phyloP scores from a whole-genome alignment of 164 flowering plant species.

The Saururus chinensis region DNA sequence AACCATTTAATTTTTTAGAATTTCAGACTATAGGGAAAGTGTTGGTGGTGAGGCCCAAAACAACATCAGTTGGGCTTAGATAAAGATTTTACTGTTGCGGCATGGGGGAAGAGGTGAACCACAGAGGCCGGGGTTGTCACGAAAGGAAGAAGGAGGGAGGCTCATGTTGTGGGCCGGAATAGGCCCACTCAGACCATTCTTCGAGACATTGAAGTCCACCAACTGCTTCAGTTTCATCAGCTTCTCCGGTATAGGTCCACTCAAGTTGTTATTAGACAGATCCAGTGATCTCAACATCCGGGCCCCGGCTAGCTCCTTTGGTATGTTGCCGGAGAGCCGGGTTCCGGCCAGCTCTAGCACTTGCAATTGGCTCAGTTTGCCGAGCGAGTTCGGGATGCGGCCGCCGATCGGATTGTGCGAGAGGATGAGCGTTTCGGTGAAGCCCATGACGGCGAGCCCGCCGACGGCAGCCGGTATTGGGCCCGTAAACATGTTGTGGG shows the following conservation, averaged over 20 bases:
- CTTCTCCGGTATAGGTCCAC: constrained; percentile 37
- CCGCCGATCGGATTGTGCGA: constrained; percentile 46
- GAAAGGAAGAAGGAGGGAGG: constrained; percentile 40
- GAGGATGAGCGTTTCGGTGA: constrained; percentile 23
- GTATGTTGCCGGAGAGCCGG: constrained; percentile 38
- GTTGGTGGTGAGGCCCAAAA: too few relatives aligned
- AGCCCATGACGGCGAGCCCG: constrained; percentile 16
- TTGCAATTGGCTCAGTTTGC: constrained; percentile 27
- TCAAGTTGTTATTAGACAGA: constrained; percentile 23
- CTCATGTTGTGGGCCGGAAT: constrained; percentile 40
- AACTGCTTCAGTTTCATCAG: constrained; percentile 23
- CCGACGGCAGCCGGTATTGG: constrained; percentile 31
- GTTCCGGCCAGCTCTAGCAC: constrained; percentile 25
- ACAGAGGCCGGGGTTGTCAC: constrained; percentile 53
- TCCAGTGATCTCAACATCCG: constrained; percentile 20
- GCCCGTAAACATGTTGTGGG: constrained; percentile 41
- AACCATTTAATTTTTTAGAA: too few relatives aligned
- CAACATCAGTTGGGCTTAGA: too few relatives aligned
- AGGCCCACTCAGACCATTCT: constrained; percentile 34
- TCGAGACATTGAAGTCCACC: constrained; percentile 28
- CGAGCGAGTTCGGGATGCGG: constrained; percentile 35
- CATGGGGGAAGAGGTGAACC: constrained; percentile 75
- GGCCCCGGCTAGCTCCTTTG: constrained; percentile 36
- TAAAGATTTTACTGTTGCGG: neutral
- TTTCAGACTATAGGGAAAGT: too few relatives aligned